phyloP scores from a whole-genome alignment of 164 flowering plant genomes.

The Houttuynia cordata region DNA sequence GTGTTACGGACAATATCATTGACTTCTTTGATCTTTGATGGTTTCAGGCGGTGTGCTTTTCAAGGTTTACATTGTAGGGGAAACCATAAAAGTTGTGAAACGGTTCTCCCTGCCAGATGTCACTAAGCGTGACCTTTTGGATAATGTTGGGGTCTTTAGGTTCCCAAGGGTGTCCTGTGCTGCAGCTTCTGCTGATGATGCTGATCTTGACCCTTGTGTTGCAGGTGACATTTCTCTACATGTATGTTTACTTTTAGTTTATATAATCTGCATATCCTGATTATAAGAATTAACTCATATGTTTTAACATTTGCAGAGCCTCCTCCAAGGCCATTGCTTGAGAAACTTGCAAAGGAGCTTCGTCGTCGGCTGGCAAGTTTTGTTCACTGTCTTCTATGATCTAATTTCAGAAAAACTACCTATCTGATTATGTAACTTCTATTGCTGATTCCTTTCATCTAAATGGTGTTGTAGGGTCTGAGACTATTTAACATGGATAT shows the following conservation, averaged over 20 bases:
- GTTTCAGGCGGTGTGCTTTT: slow-evolving; percentile 81
- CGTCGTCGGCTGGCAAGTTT: slow-evolving; percentile 63
- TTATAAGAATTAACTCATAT: background rate
- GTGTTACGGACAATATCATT: too few species aligned
- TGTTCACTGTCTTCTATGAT: background rate
- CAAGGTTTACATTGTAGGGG: slow-evolving; percentile 90
- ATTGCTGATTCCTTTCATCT: background rate
- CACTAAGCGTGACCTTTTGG: slow-evolving; percentile 39
- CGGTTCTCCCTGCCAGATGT: slow-evolving; percentile 93
- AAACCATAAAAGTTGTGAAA: slow-evolving; percentile 78
- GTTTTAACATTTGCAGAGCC: slow-evolving; percentile 42
- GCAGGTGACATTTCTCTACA: slow-evolving; percentile 41
- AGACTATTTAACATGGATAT: slow-evolving; percentile 83
- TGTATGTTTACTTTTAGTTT: background rate
- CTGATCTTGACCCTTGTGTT: slow-evolving; percentile 80
- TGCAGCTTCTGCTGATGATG: slow-evolving; percentile 95
- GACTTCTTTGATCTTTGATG: background rate
- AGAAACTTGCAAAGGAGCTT: slow-evolving; percentile 76
- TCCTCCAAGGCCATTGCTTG: slow-evolving; percentile 85
- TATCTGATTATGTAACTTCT: background rate
- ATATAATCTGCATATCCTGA: background rate
- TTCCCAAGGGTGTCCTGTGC: slow-evolving; percentile 97
- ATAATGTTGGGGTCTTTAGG: slow-evolving; percentile 55
- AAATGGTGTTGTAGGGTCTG: slow-evolving; percentile 63
- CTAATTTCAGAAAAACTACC: background rate